Evolutionary conservation across 768 basidiomycete species (phyloP), one percentile per base, ranked within the genome.

Genomic region (Nidularia pulvinata): DNA sequence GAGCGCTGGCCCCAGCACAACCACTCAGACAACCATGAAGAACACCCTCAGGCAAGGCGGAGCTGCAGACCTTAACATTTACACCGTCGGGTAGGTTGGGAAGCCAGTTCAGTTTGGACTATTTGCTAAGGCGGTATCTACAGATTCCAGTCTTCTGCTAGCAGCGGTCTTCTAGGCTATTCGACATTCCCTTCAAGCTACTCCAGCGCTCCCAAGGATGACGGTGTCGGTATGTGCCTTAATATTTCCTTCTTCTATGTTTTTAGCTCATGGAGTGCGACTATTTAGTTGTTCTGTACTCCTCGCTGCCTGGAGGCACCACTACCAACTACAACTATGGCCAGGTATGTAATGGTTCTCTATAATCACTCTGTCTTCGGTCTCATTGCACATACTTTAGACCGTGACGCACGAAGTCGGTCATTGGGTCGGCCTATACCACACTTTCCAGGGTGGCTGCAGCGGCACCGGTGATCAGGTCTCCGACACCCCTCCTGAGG

Each of bases 391-490:
- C 25, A 65, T 57, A 42, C 53, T 10, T 36, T 60, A 64, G 63
- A 84, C 78, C 45, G 57, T 79, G 54, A 80, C 76, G 13, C 83
- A 85, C 61, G 83, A 85, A 64, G 77, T 73, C 48, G 80, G 82
- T n/a, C 82, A 84, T 67, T 85, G 82, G 82, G 68, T 81, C 53
- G 82, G 83, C 25, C 71, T 83, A 22, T 82, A 75, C 66, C 81
- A 83, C 68, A 81, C 82, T 22, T 83, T 82, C 78, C 77, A 84
- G 61, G 78, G 79, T 46, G 76, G 77, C 19, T 80, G 74, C 68
- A 48, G 53, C 10, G 56, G 54, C 58, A 47, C 69, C 34, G 80
- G 78, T 33, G 79, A 82, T 59, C 55, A 50, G 22, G 78, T 82
- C 53, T 58, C 58, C 10, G 78, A 80, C 58, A 81, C 77, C 2